A percentile compares a stretch with the other conserved stretches of the same genome.
Conservation (phyloP, 2,329 filamentous ascomycete genomes). For the Pleurostoma richardsiae region DNA sequence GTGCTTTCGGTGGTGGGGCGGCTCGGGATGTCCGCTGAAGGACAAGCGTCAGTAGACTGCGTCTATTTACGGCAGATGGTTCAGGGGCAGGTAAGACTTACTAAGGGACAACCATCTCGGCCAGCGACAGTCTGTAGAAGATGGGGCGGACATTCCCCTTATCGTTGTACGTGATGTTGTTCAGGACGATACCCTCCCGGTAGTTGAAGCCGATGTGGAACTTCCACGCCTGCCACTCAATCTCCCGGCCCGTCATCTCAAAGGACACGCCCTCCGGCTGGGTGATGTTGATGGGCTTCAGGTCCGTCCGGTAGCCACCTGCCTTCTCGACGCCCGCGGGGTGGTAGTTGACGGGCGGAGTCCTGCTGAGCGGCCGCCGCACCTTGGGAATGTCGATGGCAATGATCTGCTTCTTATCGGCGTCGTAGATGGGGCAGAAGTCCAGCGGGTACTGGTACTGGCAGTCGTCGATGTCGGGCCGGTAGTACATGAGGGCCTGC, state of each 20-base stretch:
- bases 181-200: conserved; percentile 83
- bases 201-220: conserved; percentile 95
- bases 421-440: conserved; percentile 89
- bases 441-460: conserved; percentile 91
- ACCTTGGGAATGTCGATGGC: conserved; percentile 79
- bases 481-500: conserved; percentile 94
- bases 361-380: conserved; percentile 68
- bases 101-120: conserved; percentile 93
- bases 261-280: conserved; percentile 85
- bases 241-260: conserved; percentile 64
- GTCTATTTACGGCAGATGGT: too few relatives aligned
- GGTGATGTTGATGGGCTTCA: conserved; percentile 73
- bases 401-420: conserved; percentile 71
- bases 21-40: conserved; percentile 65
- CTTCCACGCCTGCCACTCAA: conserved; percentile 92
- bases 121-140: conserved; percentile 84
- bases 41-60: too few relatives aligned
- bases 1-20: conserved; percentile 76
- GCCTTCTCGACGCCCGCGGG: conserved; percentile 65
- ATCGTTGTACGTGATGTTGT: conserved; percentile 87
- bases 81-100: conserved; percentile 16
- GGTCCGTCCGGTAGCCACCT: conserved; percentile 69
- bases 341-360: conserved; percentile 74
- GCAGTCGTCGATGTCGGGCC: conserved; percentile 76
- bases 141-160: conserved; percentile 70